These are phyloP conservation scores for Periglandula ipomoeae DNA, from an alignment of 2,329 filamentous ascomycete genomes.

Conservation along the genomic window DNA sequence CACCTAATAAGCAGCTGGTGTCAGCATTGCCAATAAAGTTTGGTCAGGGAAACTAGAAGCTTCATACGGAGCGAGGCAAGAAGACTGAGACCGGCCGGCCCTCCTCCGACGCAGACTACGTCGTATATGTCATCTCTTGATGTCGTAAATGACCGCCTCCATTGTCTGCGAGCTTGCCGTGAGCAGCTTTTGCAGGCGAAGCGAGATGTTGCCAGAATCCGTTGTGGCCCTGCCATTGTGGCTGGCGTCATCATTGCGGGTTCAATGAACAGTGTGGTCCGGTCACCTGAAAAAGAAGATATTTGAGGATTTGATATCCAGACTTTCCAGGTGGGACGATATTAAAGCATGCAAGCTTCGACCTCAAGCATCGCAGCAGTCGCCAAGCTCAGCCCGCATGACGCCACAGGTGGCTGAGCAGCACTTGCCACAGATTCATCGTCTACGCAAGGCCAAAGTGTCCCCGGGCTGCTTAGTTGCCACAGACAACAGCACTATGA, in stretches of 20 bases:
- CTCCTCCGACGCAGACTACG: slow-evolving; percentile 84
- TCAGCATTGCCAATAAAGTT: neutral
- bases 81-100: slow-evolving; percentile 79
- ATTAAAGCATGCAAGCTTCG: neutral
- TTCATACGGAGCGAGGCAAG: slow-evolving; percentile 61
- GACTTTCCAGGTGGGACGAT: slow-evolving; percentile 1
- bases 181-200: slow-evolving; percentile 41
- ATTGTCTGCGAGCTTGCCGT: slow-evolving; percentile 25
- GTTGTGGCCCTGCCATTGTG: slow-evolving; percentile 19
- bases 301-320: neutral
- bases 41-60: neutral
- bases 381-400: too few relatives aligned
- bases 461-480: slow-evolving; percentile 20
- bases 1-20: too few relatives aligned
- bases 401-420: slow-evolving; percentile 7
- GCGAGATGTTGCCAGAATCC: slow-evolving; percentile 17
- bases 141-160: slow-evolving; percentile 33
- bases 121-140: slow-evolving; percentile 69
- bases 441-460: too few relatives aligned
- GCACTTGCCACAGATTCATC: slow-evolving; percentile 1
- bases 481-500: slow-evolving; percentile 29
- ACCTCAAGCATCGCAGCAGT: too few relatives aligned
- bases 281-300: neutral
- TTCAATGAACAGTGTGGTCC: too few relatives aligned
- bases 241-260: neutral